Evolutionary conservation across 169 alveolate species (phyloP), one percentile per base, ranked within the genome.

Genomic region (Plasmodium blacklocki): DNA sequence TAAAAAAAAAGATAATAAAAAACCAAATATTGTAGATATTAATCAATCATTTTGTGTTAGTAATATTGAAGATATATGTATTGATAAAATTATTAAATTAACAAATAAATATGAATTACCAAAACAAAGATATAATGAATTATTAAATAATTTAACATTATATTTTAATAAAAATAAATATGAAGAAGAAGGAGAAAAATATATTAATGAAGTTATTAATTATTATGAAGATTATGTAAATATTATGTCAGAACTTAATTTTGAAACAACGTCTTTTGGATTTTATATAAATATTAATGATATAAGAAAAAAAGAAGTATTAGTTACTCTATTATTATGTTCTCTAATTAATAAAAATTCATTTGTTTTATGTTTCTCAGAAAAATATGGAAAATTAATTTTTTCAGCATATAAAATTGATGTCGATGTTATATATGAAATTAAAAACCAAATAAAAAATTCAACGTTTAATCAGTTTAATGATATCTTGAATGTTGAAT

Each of bases 121-220:
- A 18, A 67, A 83, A 15, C 91, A 83, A 39, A 83, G 73, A 54
- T 63, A 70, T 45, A 71, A 50, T 39, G 91, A 83, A n/a, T 56
- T 83, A 32, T 62, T 83, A 83, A 83, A 83, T 83, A 83, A 83
- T 70, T 70, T 83, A 71, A 43, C 23, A 23, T 58, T 83, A 83
- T 83, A 83, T 83, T 83, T 83, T 58, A 83, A 70, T 58, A 83
- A 83, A 67, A 83, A 83, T 83, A 83, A 83, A 26, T 70, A 56
- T 54, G 91, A 83, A 54, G 91, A 83, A 83, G 91, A 83, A 26
- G 91, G 91, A 18, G 91, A 83, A 45, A 83, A 83, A 70, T 83
- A 83, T 43, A 83, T 83, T 32, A 59, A 49, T 58, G 91, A 83
- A 21, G 91, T 83, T 1, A 83, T 68, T 62, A 70, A 49, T 8